These are phyloP conservation scores for Carex cristatella DNA, from an alignment of 176 grass and related monocot genomes.

Conservation along the genomic window DNA sequence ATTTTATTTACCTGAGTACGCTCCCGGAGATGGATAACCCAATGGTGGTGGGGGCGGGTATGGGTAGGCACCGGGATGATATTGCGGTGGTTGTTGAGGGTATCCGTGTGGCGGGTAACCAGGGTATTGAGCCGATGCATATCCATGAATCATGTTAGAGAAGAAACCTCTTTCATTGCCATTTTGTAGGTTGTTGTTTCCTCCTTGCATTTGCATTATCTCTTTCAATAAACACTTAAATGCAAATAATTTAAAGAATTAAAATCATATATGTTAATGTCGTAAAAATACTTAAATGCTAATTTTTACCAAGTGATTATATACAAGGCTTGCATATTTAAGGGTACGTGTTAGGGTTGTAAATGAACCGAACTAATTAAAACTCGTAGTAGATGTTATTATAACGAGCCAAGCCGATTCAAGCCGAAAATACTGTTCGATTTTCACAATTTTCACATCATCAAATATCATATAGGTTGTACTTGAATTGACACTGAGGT, in stretches of 20 bases:
- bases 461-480: too few species aligned
- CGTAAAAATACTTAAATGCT: too few species aligned
- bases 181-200: constrained; percentile 2
- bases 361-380: too few species aligned
- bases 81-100: neutral
- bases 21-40: neutral
- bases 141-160: constrained; percentile 8
- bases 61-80: constrained; percentile 2
- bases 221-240: neutral
- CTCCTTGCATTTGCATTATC: constrained; percentile 22
- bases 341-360: too few species aligned
- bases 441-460: too few species aligned
- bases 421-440: too few species aligned
- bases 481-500: too few species aligned
- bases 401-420: too few species aligned
- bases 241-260: neutral
- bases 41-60: neutral
- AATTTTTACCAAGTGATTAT: too few species aligned
- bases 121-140: neutral
- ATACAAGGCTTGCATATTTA: too few species aligned
- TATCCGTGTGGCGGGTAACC: constrained; percentile 17
- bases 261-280: neutral
- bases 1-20: constrained; percentile 1
- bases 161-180: constrained; percentile 21
- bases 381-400: too few species aligned